Evolutionary conservation across 139 green algal genomes (phyloP), one percentile per base, ranked within the genome.

Genomic region (Pseudopediastrum boryanum): DNA sequence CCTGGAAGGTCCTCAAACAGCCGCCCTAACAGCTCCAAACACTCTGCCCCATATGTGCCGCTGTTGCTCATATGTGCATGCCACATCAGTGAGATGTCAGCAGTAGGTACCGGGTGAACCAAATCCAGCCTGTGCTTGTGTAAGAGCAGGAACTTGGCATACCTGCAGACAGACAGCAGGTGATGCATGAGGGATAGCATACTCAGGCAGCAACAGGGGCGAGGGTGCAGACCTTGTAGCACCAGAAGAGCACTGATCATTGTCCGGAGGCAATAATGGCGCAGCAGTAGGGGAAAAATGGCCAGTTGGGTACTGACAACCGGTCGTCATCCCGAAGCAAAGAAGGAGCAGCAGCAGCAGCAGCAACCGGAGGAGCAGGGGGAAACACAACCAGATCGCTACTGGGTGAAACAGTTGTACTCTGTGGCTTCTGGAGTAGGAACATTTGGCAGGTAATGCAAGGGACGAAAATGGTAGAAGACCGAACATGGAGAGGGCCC

Each of bases 131-230:
- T 62, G 74, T 81, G 74, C 61, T 74, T 73, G 16, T 42, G 50
- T n/a, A 81, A 46, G 62, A 81, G 46, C 74, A 81, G 46, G 25
- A 81, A 72, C 61, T 67, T 73, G 62, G 61, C 61, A 66, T 74
- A 81, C 74, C 74, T 81, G 43, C 10, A 21, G 2, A 43, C 12
- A n/a, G n/a, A n/a, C n/a, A n/a, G n/a, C n/a, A n/a, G n/a, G n/a
- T n/a, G n/a, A n/a, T n/a, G n/a, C n/a, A n/a, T n/a, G n/a, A n/a
- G n/a, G n/a, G n/a, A n/a, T n/a, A n/a, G n/a, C n/a, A n/a, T n/a
- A n/a, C n/a, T n/a, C n/a, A n/a, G n/a, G n/a, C n/a, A n/a, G n/a
- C n/a, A n/a, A n/a, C n/a, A n/a, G n/a, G n/a, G n/a, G n/a, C n/a
- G n/a, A n/a, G n/a, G n/a, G n/a, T n/a, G n/a, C n/a, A n/a, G 54